A percentile compares a stretch with the other conserved stretches of the same genome.
These are phyloP conservation scores for Areca catechu DNA, from an alignment of 176 grass and related monocot species.

Conservation along the genomic window DNA sequence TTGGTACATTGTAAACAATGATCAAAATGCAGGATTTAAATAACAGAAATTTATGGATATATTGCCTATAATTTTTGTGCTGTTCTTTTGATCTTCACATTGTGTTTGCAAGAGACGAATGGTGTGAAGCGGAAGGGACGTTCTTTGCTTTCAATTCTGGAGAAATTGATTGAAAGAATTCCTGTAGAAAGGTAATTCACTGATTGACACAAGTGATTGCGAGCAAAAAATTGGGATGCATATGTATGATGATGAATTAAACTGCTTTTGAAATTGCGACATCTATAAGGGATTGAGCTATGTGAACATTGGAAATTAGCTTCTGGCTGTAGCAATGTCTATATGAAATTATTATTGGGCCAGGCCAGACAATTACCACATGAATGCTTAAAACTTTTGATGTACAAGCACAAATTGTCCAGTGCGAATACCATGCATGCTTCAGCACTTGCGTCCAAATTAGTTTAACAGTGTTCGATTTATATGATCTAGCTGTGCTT, in stretches of 20 bases:
- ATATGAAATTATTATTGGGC: no score
- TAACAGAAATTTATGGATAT: slow-evolving; percentile 14
- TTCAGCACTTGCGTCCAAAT: no score
- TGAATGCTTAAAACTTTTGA: no score
- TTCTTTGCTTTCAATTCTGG: slow-evolving; percentile 20
- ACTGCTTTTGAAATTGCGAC: not conserved
- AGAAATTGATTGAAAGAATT: slow-evolving; percentile 27
- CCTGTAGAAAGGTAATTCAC: slow-evolving; percentile 36
- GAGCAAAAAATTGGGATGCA: not conserved
- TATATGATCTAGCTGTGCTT: no score
- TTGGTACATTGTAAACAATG: slow-evolving; percentile 33
- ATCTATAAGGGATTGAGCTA: no score
- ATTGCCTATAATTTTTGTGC: slow-evolving; percentile 25
- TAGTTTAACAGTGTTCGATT: no score
- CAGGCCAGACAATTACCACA: no score
- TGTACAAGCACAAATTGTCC: no score
- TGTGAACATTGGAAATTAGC: no score
- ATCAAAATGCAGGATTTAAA: slow-evolving; percentile 36
- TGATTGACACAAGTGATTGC: not conserved
- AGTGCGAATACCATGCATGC: no score
- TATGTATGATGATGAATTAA: not conserved
- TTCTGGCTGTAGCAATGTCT: no score
- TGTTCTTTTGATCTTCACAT: slow-evolving; percentile 61
- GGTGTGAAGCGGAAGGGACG: slow-evolving; percentile 35
- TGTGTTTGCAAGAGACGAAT: slow-evolving; percentile 91